A percentile compares a stretch with the other conserved stretches of the same genome.
These are phyloP conservation scores for Byssothecium circinans DNA, from an alignment of 2,329 filamentous ascomycete species.

Conservation along the genomic window DNA sequence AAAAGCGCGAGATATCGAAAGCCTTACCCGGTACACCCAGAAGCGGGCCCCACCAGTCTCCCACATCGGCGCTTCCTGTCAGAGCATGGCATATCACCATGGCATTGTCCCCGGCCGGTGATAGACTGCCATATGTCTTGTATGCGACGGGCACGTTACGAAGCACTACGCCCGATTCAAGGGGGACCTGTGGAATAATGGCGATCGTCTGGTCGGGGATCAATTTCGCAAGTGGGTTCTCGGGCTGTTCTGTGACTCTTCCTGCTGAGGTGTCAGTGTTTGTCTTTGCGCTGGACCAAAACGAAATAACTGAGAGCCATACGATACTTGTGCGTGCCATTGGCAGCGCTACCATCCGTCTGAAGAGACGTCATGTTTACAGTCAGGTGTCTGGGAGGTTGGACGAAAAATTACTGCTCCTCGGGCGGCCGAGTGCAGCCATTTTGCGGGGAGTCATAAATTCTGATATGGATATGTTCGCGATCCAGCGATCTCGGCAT, in stretches of 20 bases:
- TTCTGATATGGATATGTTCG: constrained; percentile 10
- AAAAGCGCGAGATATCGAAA: constrained; percentile 82
- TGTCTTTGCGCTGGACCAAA: constrained; percentile 1
- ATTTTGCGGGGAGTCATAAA: constrained; percentile 30
- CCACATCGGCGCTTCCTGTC: constrained; percentile 81
- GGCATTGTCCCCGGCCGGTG: constrained; percentile 60
- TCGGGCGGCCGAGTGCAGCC: constrained; percentile 13
- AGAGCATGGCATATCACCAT: constrained; percentile 79
- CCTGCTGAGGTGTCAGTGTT: constrained; percentile 32
- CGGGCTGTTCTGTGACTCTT: constrained; percentile 64
- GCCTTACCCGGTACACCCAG: constrained; percentile 76
- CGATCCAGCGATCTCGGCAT: constrained; percentile 23
- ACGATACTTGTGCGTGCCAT: constrained; percentile 19
- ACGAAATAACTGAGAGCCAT: neutral
- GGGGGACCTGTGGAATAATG: constrained; percentile 83
- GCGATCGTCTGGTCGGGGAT: constrained; percentile 88
- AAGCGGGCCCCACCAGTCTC: constrained; percentile 86
- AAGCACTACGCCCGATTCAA: constrained; percentile 87
- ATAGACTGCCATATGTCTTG: constrained; percentile 62
- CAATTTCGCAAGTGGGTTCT: constrained; percentile 86
- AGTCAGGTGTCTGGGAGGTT: constrained; percentile 10
- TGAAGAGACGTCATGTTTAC: constrained; percentile 22
- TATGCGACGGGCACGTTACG: constrained; percentile 71
- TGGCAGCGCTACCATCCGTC: constrained; percentile 12
- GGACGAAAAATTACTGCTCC: constrained; percentile 12